phyloP scores from a whole-genome alignment of 1,284 basidiomycete genomes.

The Acaromyces ingoldii region DNA sequence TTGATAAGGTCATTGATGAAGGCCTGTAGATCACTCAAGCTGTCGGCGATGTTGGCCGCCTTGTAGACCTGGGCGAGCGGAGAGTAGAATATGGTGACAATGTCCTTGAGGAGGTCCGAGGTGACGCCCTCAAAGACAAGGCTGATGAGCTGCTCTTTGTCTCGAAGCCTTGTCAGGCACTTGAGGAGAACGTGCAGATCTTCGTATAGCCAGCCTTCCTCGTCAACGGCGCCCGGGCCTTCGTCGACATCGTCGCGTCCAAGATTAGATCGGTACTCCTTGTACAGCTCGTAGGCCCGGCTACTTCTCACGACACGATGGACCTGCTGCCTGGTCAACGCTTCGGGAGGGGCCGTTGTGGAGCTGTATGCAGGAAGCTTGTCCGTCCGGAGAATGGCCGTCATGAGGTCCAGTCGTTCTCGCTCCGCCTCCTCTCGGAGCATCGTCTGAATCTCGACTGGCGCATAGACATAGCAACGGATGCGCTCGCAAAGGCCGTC shows the following conservation, averaged over 20 bases:
- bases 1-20: constrained; percentile 94
- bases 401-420: constrained; percentile 74
- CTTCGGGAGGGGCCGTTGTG: constrained; percentile 56
- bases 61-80: constrained; percentile 98
- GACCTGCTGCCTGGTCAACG: constrained; percentile 31
- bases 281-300: constrained; percentile 44
- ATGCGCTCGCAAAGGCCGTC: constrained; percentile 82
- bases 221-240: constrained; percentile 47
- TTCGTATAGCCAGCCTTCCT: constrained; percentile 49
- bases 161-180: constrained; percentile 61
- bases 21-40: constrained; percentile 80
- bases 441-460: constrained; percentile 74
- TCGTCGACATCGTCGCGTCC: constrained; percentile 60
- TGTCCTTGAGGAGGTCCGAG: constrained; percentile 91
- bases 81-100: constrained; percentile 97
- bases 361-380: neutral
- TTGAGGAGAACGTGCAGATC: constrained; percentile 47
- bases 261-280: constrained; percentile 29
- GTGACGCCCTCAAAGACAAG: constrained; percentile 95
- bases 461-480: constrained; percentile 75
- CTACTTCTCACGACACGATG: constrained; percentile 42
- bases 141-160: constrained; percentile 86
- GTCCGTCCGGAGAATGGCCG: constrained; percentile 71
- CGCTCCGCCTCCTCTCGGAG: constrained; percentile 52
- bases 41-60: constrained; percentile 94